Percentiles rank a stretch among this genome's conserved stretches.
Evolutionary conservation across 2,329 filamentous ascomycete species (phyloP).

Genomic region (Curvularia spicifera): DNA sequence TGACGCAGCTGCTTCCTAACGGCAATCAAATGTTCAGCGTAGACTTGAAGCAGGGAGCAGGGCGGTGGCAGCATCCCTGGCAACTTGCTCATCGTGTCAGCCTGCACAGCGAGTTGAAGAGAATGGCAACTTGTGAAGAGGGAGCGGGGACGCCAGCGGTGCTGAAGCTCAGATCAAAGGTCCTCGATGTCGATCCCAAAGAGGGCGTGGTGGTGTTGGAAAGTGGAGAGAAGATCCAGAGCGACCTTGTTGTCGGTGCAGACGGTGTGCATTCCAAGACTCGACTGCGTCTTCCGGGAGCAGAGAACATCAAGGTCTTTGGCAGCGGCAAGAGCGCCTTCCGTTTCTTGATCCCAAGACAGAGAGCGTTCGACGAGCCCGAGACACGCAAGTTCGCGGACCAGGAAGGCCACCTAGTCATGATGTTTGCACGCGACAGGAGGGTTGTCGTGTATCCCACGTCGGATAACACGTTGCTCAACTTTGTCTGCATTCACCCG

Average conservation of each 20-base stretch:
- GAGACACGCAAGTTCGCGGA: constrained; percentile 49
- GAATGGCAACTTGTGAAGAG: constrained; percentile 50
- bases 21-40: constrained; percentile 49
- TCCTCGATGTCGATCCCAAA: constrained; percentile 53
- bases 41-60: constrained; percentile 48
- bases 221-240: constrained; percentile 52
- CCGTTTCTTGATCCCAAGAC: constrained; percentile 60
- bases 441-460: constrained; percentile 58
- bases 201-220: constrained; percentile 33
- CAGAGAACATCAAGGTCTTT: constrained; percentile 47
- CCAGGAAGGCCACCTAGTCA: constrained; percentile 51
- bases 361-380: constrained; percentile 51
- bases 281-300: constrained; percentile 32
- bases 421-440: constrained; percentile 54
- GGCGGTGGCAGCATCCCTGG: constrained; percentile 62
- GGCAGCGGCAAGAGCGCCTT: constrained; percentile 64
- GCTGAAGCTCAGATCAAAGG: constrained; percentile 53
- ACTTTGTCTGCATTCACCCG: constrained; percentile 55
- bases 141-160: constrained; percentile 47
- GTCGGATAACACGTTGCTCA: constrained; percentile 55
- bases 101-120: constrained; percentile 61
- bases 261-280: constrained; percentile 60
- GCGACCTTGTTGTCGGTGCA: constrained; percentile 62
- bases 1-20: constrained; percentile 49
- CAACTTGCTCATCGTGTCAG: constrained; percentile 61